Conservation (phyloP, 768 basidiomycete genomes). For the Lepiota venenata region DNA sequence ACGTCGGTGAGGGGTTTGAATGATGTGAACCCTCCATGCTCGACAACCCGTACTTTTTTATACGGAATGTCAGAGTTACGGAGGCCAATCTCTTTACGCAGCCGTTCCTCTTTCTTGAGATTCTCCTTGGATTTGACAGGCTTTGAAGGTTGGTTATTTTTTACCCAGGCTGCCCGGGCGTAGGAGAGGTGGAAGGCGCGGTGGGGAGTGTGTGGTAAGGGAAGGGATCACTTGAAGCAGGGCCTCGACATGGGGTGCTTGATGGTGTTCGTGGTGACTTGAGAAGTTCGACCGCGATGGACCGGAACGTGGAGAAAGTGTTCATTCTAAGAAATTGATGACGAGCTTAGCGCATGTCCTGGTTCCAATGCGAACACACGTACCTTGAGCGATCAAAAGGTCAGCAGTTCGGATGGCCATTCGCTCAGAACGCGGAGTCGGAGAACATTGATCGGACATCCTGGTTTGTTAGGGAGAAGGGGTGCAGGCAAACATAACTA, state of each 20-base stretch:
- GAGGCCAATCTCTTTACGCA: slow-evolving; percentile 8
- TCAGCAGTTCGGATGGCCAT: too few relatives aligned
- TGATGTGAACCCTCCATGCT: neutral
- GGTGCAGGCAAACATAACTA: too few relatives aligned
- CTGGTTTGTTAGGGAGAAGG: too few relatives aligned
- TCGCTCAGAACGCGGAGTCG: too few relatives aligned
- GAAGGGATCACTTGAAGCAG: neutral
- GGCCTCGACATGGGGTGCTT: too few relatives aligned
- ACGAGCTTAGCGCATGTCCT: too few relatives aligned
- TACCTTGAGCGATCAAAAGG: too few relatives aligned
- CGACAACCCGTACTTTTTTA: neutral
- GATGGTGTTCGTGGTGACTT: neutral
- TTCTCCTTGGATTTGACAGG: neutral
- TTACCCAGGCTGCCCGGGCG: neutral
- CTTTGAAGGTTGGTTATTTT: neutral
- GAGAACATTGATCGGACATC: too few relatives aligned
- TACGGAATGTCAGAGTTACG: slow-evolving; percentile 5
- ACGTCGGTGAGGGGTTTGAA: neutral
- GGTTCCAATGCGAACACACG: too few relatives aligned
- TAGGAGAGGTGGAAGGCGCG: neutral
- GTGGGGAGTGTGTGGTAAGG: neutral
- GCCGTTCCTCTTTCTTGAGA: neutral
- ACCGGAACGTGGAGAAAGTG: slow-evolving; percentile 6
- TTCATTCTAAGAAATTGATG: slow-evolving; percentile 1
- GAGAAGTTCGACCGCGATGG: neutral